These are phyloP conservation scores for Taphrina betulina DNA, from an alignment of 1,139 yeast species.

Conservation along the genomic window DNA sequence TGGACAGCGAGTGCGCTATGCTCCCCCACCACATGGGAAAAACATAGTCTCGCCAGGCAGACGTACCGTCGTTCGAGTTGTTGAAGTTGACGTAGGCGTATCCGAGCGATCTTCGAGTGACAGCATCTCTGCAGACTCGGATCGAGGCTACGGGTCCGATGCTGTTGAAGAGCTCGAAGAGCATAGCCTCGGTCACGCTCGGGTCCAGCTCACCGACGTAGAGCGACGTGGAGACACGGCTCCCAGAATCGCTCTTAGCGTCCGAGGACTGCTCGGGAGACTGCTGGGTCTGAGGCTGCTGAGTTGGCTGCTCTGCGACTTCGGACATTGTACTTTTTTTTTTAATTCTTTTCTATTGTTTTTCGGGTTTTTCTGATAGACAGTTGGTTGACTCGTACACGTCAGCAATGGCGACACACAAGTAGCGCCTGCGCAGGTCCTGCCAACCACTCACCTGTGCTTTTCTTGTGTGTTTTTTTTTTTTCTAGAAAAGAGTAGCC, in stretches of 20 bases:
- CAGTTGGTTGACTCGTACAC: too few relatives aligned
- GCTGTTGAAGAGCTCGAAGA: constrained; percentile 91
- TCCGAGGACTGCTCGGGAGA: constrained; percentile 21
- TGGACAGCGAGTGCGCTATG: background rate
- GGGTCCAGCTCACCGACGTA: constrained; percentile 98
- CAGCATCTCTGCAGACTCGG: constrained; percentile 98
- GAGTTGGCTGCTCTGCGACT: constrained; percentile 20
- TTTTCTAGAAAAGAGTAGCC: too few relatives aligned
- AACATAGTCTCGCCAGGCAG: background rate
- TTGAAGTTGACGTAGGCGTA: constrained; percentile 98
- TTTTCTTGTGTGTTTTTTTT: too few relatives aligned
- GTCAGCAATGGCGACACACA: too few relatives aligned
- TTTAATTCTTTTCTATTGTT: too few relatives aligned
- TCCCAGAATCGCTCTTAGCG: constrained; percentile 24
- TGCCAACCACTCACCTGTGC: too few relatives aligned
- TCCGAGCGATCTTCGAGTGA: constrained; percentile 94
- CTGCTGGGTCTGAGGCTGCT: constrained; percentile 9
- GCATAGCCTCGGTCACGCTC: constrained; percentile 87
- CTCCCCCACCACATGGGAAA: background rate
- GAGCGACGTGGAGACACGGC: constrained; percentile 45
- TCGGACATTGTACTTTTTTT: too few relatives aligned
- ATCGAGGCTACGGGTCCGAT: constrained; percentile 95
- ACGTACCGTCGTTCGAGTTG: constrained; percentile 72
- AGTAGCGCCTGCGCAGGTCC: too few relatives aligned
- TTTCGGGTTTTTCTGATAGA: too few relatives aligned